Percentiles rank a stretch among this genome's conserved stretches.
Conservation (phyloP, 306 rosid genomes). For the Biancaea sappan region DNA sequence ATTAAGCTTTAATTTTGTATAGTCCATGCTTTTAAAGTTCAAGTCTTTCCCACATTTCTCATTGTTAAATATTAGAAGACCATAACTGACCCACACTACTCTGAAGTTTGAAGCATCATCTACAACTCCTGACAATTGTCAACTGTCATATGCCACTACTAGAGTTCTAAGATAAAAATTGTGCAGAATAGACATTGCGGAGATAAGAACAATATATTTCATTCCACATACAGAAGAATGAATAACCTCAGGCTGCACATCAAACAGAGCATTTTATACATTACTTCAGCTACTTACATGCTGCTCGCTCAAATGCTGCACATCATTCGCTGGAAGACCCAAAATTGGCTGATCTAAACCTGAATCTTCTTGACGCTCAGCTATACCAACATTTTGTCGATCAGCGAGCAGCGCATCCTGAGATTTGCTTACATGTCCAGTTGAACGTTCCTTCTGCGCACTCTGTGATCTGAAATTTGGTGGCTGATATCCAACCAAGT, state of each 20-base stretch:
- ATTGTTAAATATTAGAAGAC: not conserved
- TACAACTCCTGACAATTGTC: constrained; percentile 13
- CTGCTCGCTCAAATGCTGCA: constrained; percentile 24
- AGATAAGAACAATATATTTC: constrained; percentile 3
- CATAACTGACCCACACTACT: not conserved
- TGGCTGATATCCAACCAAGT: constrained; percentile 69
- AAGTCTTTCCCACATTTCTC: not conserved
- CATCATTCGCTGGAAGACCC: constrained; percentile 24
- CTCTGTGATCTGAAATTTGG: constrained; percentile 38
- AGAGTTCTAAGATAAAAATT: not conserved
- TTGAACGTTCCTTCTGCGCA: constrained; percentile 43
- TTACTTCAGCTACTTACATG: constrained; percentile 45
- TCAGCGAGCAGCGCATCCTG: constrained; percentile 41
- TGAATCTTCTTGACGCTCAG: constrained; percentile 25
- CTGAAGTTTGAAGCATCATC: constrained; percentile 21
- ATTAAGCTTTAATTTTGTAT: constrained; percentile 8
- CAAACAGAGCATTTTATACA: constrained; percentile 29
- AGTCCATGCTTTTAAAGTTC: not conserved
- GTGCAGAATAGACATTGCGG: not conserved
- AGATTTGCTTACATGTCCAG: constrained; percentile 35
- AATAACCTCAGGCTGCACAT: constrained; percentile 23
- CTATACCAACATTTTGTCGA: constrained; percentile 29
- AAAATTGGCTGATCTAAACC: constrained; percentile 29
- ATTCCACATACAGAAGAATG: constrained; percentile 30
- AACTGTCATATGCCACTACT: constrained; percentile 15